phyloP scores from a whole-genome alignment of 169 alveolate genomes.

The Blepharisma undulans region DNA sequence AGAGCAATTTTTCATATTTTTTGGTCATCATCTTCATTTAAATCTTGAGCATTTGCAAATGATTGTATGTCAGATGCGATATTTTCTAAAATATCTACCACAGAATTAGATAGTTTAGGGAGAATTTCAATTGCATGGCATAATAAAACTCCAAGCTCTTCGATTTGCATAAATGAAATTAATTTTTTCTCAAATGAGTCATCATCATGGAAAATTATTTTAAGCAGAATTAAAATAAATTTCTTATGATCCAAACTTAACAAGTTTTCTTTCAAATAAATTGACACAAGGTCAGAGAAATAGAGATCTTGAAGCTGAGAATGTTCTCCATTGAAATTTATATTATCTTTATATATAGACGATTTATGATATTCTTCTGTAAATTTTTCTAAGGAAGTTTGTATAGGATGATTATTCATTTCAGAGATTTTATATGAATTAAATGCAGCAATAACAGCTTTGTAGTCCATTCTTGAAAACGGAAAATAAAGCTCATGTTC shows the following conservation, averaged over 20 bases:
- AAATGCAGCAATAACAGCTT: not conserved
- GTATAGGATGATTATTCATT: not conserved
- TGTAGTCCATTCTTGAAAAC: not conserved
- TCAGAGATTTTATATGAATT: not conserved
- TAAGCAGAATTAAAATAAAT: not conserved
- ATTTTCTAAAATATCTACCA: no score
- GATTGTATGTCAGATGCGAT: no score
- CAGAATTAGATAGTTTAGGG: not conserved
- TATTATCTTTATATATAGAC: not conserved
- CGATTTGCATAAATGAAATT: not conserved
- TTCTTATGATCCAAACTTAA: not conserved
- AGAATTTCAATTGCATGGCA: not conserved
- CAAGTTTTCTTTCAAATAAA: not conserved
- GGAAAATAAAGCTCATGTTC: not conserved
- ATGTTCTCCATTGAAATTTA: not conserved
- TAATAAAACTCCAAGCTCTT: not conserved
- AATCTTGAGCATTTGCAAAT: not conserved
- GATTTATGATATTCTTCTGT: not conserved
- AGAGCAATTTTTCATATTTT: not conserved
- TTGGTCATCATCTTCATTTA: no score
- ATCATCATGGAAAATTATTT: not conserved
- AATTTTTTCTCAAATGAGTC: not conserved
- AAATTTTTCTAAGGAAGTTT: not conserved
- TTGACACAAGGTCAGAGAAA: not conserved
- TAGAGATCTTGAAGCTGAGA: not conserved